These are phyloP conservation scores for Ceratocystis cubensis DNA, from an alignment of 2,329 filamentous ascomycete species.

Conservation along the genomic window DNA sequence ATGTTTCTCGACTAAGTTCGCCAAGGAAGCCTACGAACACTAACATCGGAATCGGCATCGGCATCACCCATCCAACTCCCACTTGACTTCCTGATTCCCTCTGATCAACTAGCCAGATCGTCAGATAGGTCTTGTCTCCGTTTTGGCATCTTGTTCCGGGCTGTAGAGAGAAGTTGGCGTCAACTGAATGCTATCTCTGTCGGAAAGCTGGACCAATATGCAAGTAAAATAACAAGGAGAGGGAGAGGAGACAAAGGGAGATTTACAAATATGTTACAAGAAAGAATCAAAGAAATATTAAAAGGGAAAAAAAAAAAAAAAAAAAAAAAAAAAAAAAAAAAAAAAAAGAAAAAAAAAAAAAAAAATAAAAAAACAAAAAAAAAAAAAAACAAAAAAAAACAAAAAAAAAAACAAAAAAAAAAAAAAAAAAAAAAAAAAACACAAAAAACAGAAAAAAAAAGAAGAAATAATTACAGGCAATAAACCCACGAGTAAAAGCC, in stretches of 20 bases:
- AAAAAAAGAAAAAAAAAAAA: too few species aligned
- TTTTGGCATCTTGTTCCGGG: neutral
- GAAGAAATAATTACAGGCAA: too few species aligned
- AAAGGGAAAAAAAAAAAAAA: too few species aligned
- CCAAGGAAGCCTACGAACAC: conserved; percentile 3
- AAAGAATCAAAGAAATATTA: neutral
- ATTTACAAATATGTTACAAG: neutral
- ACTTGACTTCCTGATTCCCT: neutral
- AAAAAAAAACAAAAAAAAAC: neutral
- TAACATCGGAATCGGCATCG: neutral
- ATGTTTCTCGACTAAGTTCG: conserved; percentile 7
- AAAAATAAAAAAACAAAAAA: neutral
- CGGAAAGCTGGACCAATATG: neutral
- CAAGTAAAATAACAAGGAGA: neutral
- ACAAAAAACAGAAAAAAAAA: too few species aligned
- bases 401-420: too few species aligned
- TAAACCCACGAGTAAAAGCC: too few species aligned
- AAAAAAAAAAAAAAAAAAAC: neutral
- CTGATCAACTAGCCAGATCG: too few species aligned
- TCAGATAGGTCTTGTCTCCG: neutral
- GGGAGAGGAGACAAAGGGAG: neutral
- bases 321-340: neutral
- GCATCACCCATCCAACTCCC: conserved; percentile 2
- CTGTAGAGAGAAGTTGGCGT: too few species aligned
- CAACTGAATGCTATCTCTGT: too few species aligned